Base-by-base conservation (phyloP, 1,284 basidiomycete species). In the Dichomitus squalens region DNA sequence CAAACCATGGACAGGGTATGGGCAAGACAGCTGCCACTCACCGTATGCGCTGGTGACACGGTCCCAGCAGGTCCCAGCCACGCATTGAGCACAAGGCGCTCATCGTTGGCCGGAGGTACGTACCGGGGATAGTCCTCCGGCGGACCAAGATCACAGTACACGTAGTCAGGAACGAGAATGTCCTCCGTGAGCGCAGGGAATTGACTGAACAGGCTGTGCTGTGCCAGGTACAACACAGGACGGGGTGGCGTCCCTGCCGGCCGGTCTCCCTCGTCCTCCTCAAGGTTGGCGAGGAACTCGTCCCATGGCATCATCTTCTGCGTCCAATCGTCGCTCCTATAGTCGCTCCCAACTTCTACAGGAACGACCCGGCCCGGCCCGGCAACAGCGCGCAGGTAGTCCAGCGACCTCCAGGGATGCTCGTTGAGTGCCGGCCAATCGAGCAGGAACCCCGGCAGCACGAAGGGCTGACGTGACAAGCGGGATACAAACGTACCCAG, bases 11-110 rank as follows among this genome's bases (percentile, higher is more conserved):
- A 23, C 18, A 12, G 16, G 9, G 18, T 35, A 29, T 23, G 36
- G 16, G 55, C 58, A 62, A 52, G 4, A 44, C 16, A 27, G 21
- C 23, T 31, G n/a, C 35, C 4, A 80, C 89, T 66, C 72, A 93
- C 93, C n/a, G 87, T 93, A 74, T 99, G 96, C 2, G 96, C 93
- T 3, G 96, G 96, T 8, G 91, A 93, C 47, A 89, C 70, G 0
- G 92, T 87, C 16, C 84, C 83, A 55, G 75, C 78, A 0, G 92
- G 92, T 0, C 96, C 96, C 1, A 98, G 70, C 96, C 96, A 99
- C 2, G 85, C 87, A 69, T 96, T 98, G 38, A 93, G 74, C 11
- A 93, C 79, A 9, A 90, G 75, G 31, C 84, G 81, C 20, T 92
- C 88, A 29, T 85, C 82, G 53, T 89, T 89, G 9, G 70, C 66